Percentiles rank a stretch among this genome's conserved stretches.
Evolutionary conservation across 2,329 filamentous ascomycete genomes (phyloP).

Genomic region (Arthrobotrys sphaeroides): DNA sequence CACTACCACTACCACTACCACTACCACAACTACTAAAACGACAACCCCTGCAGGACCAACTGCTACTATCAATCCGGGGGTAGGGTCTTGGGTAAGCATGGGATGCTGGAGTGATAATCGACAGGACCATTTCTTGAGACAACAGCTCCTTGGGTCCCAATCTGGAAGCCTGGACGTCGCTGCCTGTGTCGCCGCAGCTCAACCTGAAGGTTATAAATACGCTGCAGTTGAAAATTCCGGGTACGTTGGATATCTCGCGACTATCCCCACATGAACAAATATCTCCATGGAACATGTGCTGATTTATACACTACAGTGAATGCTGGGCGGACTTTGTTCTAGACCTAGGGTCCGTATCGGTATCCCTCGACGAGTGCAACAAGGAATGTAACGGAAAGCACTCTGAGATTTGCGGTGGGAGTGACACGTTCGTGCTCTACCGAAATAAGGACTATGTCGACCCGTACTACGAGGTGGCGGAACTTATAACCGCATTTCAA

Average conservation of each 20-base stretch:
- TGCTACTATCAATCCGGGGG: conserved; percentile 10
- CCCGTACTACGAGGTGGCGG: conserved; percentile 1
- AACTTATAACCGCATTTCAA: not conserved
- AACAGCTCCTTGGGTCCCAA: conserved; percentile 14
- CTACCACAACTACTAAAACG: conserved; percentile 6
- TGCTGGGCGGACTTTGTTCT: conserved; percentile 26
- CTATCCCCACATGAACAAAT: too few relatives aligned
- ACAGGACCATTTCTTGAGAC: not conserved
- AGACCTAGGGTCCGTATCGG: conserved; percentile 1
- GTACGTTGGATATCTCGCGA: not conserved
- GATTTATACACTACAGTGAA: conserved; percentile 4
- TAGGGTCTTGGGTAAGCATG: conserved; percentile 6
- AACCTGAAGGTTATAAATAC: conserved; percentile 23
- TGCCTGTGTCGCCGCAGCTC: conserved; percentile 15
- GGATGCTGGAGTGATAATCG: conserved; percentile 19
- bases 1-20: not conserved
- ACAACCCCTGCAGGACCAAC: not conserved
- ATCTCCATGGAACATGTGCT: not conserved
- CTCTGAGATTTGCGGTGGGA: conserved; percentile 10
- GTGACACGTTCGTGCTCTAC: conserved; percentile 1
- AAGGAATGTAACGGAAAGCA: conserved; percentile 20
- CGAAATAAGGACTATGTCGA: conserved; percentile 15
- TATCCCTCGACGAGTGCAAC: not conserved
- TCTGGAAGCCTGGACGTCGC: conserved; percentile 15
- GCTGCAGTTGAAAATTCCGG: conserved; percentile 24